Conservation (phyloP, 2,329 filamentous ascomycete genomes). For the Lomentospora prolificans region DNA sequence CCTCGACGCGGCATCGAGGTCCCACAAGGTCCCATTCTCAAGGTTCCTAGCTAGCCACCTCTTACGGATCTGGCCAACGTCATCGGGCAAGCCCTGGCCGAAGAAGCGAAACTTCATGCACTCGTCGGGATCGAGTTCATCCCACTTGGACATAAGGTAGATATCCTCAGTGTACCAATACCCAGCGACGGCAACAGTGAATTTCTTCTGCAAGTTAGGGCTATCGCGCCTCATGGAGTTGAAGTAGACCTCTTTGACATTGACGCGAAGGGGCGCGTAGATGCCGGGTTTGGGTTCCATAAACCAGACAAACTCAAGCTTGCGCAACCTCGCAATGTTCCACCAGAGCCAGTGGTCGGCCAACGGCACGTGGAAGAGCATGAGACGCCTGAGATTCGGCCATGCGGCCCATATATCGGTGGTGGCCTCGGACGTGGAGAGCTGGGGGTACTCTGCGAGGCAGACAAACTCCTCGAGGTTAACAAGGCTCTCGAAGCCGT, state of each 20-base stretch:
- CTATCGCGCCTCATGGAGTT: neutral
- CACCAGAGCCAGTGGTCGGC: slow-evolving; percentile 29
- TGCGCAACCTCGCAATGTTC: slow-evolving; percentile 24
- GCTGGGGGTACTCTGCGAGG: slow-evolving; percentile 34
- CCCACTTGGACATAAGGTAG: neutral
- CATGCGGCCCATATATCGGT: slow-evolving; percentile 33
- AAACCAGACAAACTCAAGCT: slow-evolving; percentile 16
- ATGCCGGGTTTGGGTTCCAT: neutral
- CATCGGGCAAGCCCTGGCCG: neutral
- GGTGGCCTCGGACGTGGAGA: slow-evolving; percentile 22
- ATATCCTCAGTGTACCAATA: neutral
- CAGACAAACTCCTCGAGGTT: slow-evolving; percentile 38
- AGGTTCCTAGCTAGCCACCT: neutral
- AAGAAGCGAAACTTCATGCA: slow-evolving; percentile 3
- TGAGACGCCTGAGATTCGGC: slow-evolving; percentile 30
- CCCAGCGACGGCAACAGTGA: neutral
- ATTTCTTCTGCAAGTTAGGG: neutral
- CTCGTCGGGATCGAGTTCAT: neutral
- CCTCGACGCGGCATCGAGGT: neutral
- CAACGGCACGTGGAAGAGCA: slow-evolving; percentile 29
- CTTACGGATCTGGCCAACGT: neutral
- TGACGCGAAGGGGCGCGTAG: neutral
- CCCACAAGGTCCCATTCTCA: slow-evolving; percentile 3
- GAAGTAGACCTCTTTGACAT: slow-evolving; percentile 4
- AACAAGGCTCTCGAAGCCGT: slow-evolving; percentile 33